Evolutionary conservation across 805 yeast species (phyloP).

Genomic region (Suhomyces emberorum): DNA sequence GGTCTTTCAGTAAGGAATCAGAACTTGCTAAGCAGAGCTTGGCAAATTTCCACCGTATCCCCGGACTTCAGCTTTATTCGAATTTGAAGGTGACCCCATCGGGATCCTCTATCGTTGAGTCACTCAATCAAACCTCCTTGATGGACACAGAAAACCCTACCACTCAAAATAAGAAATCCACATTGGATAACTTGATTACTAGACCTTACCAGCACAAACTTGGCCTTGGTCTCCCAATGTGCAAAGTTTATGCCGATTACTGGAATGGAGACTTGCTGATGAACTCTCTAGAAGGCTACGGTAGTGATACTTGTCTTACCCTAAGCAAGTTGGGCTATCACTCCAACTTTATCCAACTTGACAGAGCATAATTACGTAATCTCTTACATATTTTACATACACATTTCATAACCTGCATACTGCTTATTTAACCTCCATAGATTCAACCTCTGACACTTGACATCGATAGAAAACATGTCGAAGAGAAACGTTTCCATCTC

Average conservation of each 20-base stretch:
- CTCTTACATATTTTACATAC: no score
- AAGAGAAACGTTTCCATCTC: slow-evolving; percentile 34
- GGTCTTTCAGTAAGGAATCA: slow-evolving; percentile 84
- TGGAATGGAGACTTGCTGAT: slow-evolving; percentile 91
- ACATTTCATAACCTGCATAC: no score
- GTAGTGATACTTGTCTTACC: slow-evolving; percentile 81
- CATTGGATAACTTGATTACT: slow-evolving; percentile 61
- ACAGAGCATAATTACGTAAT: slow-evolving; percentile 56
- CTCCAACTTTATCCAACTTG: slow-evolving; percentile 62
- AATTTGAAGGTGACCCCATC: slow-evolving; percentile 39
- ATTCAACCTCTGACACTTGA: no score
- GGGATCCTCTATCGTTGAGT: slow-evolving; percentile 34
- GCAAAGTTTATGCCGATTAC: slow-evolving; percentile 89
- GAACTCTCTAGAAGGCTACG: slow-evolving; percentile 85
- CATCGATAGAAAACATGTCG: slow-evolving; percentile 10
- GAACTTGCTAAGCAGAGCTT: slow-evolving; percentile 56
- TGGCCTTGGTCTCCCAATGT: slow-evolving; percentile 90
- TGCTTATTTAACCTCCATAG: no score
- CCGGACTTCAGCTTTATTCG: slow-evolving; percentile 54
- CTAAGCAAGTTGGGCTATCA: slow-evolving; percentile 74
- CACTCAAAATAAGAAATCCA: slow-evolving; percentile 39
- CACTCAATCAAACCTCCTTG: slow-evolving; percentile 39
- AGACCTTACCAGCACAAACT: slow-evolving; percentile 73
- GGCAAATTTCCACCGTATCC: slow-evolving; percentile 64
- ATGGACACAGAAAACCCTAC: slow-evolving; percentile 28